Percentiles rank a stretch among this genome's conserved stretches.
Conservation (phyloP, 192 early-diverging fungal genomes). For the Gigaspora rosea region DNA sequence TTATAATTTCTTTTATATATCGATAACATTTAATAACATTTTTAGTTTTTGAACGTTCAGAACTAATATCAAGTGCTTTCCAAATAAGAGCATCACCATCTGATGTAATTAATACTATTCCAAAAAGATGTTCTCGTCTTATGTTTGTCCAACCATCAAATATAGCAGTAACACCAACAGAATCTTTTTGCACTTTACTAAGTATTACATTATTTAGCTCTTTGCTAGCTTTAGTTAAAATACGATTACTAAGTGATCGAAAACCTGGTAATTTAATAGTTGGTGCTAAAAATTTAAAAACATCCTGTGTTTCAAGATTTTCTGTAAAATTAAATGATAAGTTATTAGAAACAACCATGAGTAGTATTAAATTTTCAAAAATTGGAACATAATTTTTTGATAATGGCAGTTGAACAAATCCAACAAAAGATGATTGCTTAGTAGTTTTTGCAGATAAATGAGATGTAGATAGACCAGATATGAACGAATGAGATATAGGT, state of each 20-base stretch:
- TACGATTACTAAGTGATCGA: not conserved
- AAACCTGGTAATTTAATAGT: not conserved
- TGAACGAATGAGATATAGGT: too few species aligned
- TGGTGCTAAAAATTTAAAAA: not conserved
- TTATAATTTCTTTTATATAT: not conserved
- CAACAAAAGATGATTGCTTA: too few species aligned
- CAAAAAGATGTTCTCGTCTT: not conserved
- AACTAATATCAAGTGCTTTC: not conserved
- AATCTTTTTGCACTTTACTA: not conserved
- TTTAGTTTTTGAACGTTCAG: conserved; percentile 10
- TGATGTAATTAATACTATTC: conserved; percentile 13
- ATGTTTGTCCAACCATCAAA: conserved; percentile 14
- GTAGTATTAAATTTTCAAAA: not conserved
- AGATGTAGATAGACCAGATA: too few species aligned
- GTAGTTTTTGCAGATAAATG: too few species aligned
- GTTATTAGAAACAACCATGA: not conserved
- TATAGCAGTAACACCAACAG: not conserved
- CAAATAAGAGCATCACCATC: not conserved
- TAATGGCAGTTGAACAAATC: not conserved
- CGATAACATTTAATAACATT: not conserved
- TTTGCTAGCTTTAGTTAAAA: not conserved
- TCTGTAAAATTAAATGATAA: not conserved
- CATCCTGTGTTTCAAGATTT: not conserved
- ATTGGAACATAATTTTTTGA: not conserved
- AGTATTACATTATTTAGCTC: not conserved